phyloP scores from a whole-genome alignment of 805 yeast genomes.

The Ogataea nonfermentans region DNA sequence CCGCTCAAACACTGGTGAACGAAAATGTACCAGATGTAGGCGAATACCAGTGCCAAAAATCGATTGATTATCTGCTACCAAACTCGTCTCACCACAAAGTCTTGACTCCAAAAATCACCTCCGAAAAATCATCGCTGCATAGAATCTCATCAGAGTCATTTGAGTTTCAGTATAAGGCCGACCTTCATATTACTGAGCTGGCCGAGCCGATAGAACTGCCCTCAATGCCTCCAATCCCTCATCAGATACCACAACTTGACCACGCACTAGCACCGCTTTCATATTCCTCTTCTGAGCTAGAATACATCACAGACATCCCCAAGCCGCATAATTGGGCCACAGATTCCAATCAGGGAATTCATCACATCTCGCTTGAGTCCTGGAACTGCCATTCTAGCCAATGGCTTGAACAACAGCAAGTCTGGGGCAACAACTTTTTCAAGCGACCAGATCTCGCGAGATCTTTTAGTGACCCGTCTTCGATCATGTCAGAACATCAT shows the following conservation, averaged over 20 bases:
- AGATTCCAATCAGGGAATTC: constrained; percentile 12
- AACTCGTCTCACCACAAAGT: no score
- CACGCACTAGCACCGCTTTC: constrained; percentile 6
- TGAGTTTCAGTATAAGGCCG: constrained; percentile 3
- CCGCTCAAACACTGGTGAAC: constrained; percentile 22
- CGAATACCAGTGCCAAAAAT: constrained; percentile 7
- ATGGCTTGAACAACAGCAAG: constrained; percentile 25
- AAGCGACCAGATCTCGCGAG: constrained; percentile 13
- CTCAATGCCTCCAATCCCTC: neutral
- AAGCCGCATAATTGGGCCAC: constrained; percentile 19
- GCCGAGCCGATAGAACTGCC: no score
- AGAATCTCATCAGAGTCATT: constrained; percentile 3
- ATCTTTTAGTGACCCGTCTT: constrained; percentile 24
- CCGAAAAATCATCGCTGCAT: neutral
- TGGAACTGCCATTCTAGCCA: constrained; percentile 26
- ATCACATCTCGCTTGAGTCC: constrained; percentile 30
- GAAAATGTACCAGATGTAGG: constrained; percentile 7
- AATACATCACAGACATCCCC: constrained; percentile 26
- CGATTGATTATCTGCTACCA: constrained; percentile 4
- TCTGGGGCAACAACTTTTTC: constrained; percentile 10
- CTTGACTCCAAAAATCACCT: neutral
- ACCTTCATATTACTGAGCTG: neutral
- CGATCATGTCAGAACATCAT: constrained; percentile 12
- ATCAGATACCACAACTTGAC: neutral
- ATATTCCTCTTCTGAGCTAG: constrained; percentile 8